A percentile compares a stretch with the other conserved stretches of the same genome.
These are phyloP conservation scores for Salvia splendens DNA, from an alignment of 257 asterid genomes.

Conservation along the genomic window DNA sequence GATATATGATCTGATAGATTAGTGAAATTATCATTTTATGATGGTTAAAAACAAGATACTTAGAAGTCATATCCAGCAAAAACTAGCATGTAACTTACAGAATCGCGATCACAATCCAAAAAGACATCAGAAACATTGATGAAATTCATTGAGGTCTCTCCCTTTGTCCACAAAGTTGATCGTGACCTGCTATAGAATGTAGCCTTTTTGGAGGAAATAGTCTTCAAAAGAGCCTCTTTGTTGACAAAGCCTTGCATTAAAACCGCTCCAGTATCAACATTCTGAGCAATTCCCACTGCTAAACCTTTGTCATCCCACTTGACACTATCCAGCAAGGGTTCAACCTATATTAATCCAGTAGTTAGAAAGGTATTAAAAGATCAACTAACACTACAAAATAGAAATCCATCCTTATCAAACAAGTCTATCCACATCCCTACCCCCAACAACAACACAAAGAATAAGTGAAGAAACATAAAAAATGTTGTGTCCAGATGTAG, in stretches of 20 bases:
- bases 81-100: constrained; percentile 50
- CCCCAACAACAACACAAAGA: background rate
- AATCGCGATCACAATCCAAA: constrained; percentile 88
- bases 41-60: background rate
- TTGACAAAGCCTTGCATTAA: constrained; percentile 92
- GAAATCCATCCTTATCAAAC: background rate
- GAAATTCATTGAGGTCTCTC: constrained; percentile 89
- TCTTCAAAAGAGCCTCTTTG: constrained; percentile 66
- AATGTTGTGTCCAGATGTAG: constrained; percentile 40
- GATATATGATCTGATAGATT: constrained; percentile 63
- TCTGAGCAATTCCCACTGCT: constrained; percentile 93
- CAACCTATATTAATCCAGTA: constrained; percentile 53
- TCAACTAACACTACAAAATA: background rate
- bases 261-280: constrained; percentile 84
- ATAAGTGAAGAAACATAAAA: background rate
- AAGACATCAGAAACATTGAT: constrained; percentile 73
- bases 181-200: constrained; percentile 89
- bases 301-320: constrained; percentile 97
- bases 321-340: constrained; percentile 68
- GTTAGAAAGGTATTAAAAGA: constrained; percentile 34
- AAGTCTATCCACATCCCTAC: background rate
- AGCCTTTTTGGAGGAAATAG: constrained; percentile 76
- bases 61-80: background rate
- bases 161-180: constrained; percentile 85
- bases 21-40: constrained; percentile 1